These are phyloP conservation scores for Ascodesmis nigricans DNA, from an alignment of 495 filamentous ascomycete species.

Conservation along the genomic window DNA sequence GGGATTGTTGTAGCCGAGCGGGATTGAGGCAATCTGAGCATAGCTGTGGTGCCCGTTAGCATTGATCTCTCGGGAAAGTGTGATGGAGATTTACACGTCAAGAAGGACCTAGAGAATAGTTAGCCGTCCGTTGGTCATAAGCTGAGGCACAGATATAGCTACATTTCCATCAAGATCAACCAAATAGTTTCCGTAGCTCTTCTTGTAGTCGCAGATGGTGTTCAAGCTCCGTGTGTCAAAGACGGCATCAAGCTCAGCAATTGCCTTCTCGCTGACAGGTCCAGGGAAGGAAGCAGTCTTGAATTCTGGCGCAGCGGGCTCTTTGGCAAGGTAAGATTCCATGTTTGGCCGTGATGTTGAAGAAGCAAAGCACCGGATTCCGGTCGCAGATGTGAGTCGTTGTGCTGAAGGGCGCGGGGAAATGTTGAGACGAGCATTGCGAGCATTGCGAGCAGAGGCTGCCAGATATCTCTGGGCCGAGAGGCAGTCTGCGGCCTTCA, in stretches of 20 bases:
- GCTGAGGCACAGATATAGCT: conserved; percentile 8
- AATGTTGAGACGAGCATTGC: no score
- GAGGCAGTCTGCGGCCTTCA: no score
- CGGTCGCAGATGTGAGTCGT: no score
- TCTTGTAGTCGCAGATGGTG: conserved; percentile 67
- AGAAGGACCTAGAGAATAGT: conserved; percentile 30
- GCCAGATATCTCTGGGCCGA: no score
- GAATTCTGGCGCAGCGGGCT: conserved; percentile 53
- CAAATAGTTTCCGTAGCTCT: conserved; percentile 57
- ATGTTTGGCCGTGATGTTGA: no score
- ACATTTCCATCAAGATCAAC: conserved; percentile 74
- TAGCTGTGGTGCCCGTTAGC: conserved; percentile 31
- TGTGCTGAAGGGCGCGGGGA: no score
- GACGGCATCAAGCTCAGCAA: conserved; percentile 55
- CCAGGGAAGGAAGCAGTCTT: conserved; percentile 60
- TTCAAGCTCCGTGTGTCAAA: conserved; percentile 89
- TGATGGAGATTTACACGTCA: conserved; percentile 41
- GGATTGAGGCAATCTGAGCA: conserved; percentile 93
- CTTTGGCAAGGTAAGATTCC: conserved; percentile 46
- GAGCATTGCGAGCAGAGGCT: no score
- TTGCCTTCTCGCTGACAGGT: conserved; percentile 47
- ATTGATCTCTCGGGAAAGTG: neutral
- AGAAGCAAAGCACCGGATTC: no score
- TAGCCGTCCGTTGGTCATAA: conserved; percentile 27
- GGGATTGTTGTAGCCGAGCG: conserved; percentile 92